Base-by-base conservation (phyloP, 2,329 filamentous ascomycete genomes). In the Aspergillus novoparasiticus region DNA sequence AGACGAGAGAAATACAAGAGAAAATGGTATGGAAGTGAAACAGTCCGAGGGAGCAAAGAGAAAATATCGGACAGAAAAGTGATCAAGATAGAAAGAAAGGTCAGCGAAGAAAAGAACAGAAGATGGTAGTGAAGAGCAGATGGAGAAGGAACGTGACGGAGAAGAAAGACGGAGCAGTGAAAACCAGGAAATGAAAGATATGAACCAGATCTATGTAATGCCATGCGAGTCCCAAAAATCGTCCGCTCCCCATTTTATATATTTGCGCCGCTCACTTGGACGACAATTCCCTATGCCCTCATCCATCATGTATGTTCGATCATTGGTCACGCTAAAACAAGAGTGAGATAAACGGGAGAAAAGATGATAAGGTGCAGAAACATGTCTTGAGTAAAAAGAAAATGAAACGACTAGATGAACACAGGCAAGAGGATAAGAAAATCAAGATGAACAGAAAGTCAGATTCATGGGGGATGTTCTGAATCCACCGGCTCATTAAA, bases 401-500 rank as follows among this genome's bases (percentile, higher is more conserved):
- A 67, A 62, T 53, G 51, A 57, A 62, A 62, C 57, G 50, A 65
- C 59, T 64, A 64, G 61, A 66, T 50, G 57, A 59, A 64, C 54
- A 68, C 57, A 62, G 43, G 58, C 39, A 41, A 58, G 58, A 36
- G 6, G 11, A 53, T 36, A 39, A 39, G 32, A 21, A 59, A 62
- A 59, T 46, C 8, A 55, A 57, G 53, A 59, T 36, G 32, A 61
- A 48, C 48, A 51, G 61, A 55, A 45, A 57, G 61, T 57, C 57
- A 59, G 57, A 59, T 72, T 77, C 71, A 78, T 67, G 73, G 68
- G 46, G 75, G 72, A 65, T 76, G 71, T 65, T 77, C 76, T 58
- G 76, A 74, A 51, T 77, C 72, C 68, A 76, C 72, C 63, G 75
- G 75, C 69, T 81, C 77, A 64, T 76, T 76, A 65, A 82, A 81